Base-by-base conservation (phyloP, 169 alveolate genomes). In the Neospora caninum region DNA sequence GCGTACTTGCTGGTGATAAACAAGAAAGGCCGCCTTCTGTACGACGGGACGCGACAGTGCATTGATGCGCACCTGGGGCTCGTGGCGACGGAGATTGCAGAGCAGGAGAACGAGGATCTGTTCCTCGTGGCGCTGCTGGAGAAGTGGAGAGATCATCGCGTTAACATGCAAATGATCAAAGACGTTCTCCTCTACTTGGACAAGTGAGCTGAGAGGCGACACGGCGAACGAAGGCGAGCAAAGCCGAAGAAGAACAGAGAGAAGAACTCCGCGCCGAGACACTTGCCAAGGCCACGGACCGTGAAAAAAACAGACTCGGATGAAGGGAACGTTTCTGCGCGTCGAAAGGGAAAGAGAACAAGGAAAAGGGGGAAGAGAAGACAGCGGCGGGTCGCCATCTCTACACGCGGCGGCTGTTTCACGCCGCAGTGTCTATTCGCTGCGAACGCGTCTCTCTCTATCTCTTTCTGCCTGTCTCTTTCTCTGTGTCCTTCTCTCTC, bases 141-240 rank as follows among this genome's bases (percentile, higher is more conserved):
- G 69, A 39, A 49, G 70, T 93, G 92, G 92, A 45, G 73, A 31
- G 84, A 73, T 64, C 95, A 93, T 45, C 38, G 38, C 58, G 64
- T 58, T 36, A 93, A 78, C 36, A 93, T 93, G 95, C 73, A 58
- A 16, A 54, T 93, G 88, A 49, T 86, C 67, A 49, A 73, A 54
- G 95, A 93, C 83, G 91, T 93, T 31, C 93, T 93, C 36, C 88
- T 93, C 87, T 93, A 93, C 80, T 39, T 93, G 39, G 95, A 93
- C 86, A 53, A 64, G 92, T 88, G 43, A 86, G 92, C 7, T 16
- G 49, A 2, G 43, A 6, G 84, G 27, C 84, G 39, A 20, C 9
- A 43, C 0, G 43, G 84, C 4, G 41, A 43, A n/a, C 10, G 49
- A n/a, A 64, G n/a, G 73, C 4, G 73, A 13, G 22, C 4, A 49